Evolutionary conservation across 768 basidiomycete genomes (phyloP), one percentile per base, ranked within the genome.

Genomic region (Atractiella rhizophila): DNA sequence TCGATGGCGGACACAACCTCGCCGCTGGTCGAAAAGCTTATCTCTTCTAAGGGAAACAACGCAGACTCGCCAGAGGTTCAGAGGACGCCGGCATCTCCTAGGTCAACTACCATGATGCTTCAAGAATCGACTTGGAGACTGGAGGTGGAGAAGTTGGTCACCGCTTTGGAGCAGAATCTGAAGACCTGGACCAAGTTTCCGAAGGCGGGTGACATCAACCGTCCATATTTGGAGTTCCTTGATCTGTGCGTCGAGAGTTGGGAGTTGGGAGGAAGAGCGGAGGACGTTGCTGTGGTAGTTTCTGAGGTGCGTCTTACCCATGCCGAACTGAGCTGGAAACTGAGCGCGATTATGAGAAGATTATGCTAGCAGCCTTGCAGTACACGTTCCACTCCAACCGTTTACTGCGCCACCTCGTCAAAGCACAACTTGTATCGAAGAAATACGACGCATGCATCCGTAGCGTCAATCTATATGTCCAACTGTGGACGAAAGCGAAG

Each of bases 311-410:
- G 47, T 30, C n/a, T 21, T 9, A 5, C 49, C 6, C 40, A 34
- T 11, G 49, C 49, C 1, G 40, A 46, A 12, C 35, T 51, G 2
- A 43, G 39, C 21, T 50, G 53, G 20, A 41, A 30, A 33, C 20
- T 35, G 3, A 37, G 25, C 8, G 40, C 45, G 24, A 18, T 39
- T 1, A 5, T 23, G 44, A 24, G 26, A 56, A 79, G 77, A 68
- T 82, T 18, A 66, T 94, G 2, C 88, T 82, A 77, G 85, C 82
- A 82, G 76, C 82, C 1, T 85, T 82, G 8, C 72, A 75, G 18
- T 67, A 85, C 18, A 96, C 88, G 0, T 91, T 94, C 64, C 85
- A 91, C 54, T 86, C 80, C 0, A 76, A 75, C 45, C 69, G 73
- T 8, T 62, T 94, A 7, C 68, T 80, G 40, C 73, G 86, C 1